These are phyloP conservation scores for Pueraria montana DNA, from an alignment of 306 rosid species.

Conservation along the genomic window DNA sequence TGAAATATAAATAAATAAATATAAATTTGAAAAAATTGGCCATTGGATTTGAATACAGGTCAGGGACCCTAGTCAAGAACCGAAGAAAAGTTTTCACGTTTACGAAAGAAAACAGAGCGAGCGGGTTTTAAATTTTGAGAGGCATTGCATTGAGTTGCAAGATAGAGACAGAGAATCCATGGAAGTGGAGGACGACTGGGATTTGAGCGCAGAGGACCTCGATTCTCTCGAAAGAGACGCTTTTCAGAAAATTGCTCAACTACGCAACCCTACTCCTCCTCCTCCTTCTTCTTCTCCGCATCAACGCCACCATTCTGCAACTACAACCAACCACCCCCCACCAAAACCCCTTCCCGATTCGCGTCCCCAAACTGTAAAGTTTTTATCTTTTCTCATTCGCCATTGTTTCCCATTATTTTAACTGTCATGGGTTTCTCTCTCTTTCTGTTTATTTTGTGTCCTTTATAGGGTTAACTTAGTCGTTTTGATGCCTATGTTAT, in stretches of 20 bases:
- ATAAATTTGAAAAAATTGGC: too few relatives aligned
- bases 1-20: too few relatives aligned
- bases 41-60: neutral
- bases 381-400: constrained; percentile 13
- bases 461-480: constrained; percentile 1
- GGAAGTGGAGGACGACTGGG: constrained; percentile 76
- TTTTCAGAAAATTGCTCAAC: constrained; percentile 76
- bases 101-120: neutral
- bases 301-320: constrained; percentile 40
- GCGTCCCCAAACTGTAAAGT: constrained; percentile 55
- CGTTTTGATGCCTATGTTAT: neutral
- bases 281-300: neutral
- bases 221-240: constrained; percentile 93
- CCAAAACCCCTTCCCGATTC: constrained; percentile 43
- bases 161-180: constrained; percentile 29
- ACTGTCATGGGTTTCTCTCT: neutral
- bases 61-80: neutral
- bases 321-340: constrained; percentile 21
- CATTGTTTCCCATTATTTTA: constrained; percentile 14
- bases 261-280: constrained; percentile 47
- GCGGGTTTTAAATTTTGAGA: neutral
- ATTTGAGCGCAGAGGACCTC: constrained; percentile 77
- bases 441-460: neutral
- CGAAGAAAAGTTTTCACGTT: neutral
- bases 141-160: too few relatives aligned